Conservation (phyloP, 2,329 filamentous ascomycete genomes). For the Xylariaceae sp. region DNA sequence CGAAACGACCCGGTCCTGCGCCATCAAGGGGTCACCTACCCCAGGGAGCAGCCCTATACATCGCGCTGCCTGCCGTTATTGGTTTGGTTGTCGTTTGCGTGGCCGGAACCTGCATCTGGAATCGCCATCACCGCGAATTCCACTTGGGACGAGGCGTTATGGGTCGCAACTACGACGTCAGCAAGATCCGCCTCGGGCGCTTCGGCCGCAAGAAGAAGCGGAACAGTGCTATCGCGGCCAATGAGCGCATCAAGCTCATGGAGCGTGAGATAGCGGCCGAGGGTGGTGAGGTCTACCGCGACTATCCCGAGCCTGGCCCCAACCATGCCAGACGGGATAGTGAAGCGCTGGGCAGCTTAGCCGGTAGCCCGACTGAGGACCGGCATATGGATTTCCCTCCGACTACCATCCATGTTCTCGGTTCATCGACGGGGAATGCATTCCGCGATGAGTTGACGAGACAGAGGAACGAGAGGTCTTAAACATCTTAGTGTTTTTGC, state of each 20-base stretch:
- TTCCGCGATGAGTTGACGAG: constrained; percentile 48
- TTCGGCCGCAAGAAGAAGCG: constrained; percentile 23
- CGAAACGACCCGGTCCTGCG: constrained; percentile 32
- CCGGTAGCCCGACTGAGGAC: constrained; percentile 42
- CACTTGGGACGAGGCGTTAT: constrained; percentile 46
- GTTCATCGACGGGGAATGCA: constrained; percentile 32
- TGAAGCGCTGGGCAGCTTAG: constrained; percentile 46
- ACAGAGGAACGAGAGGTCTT: constrained; percentile 40
- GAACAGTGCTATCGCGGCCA: constrained; percentile 32
- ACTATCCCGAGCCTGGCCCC: constrained; percentile 32
- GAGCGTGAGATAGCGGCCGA: constrained; percentile 31
- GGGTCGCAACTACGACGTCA: constrained; percentile 43
- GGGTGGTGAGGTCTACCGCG: constrained; percentile 34
- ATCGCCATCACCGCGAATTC: constrained; percentile 46
- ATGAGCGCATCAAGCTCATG: constrained; percentile 43
- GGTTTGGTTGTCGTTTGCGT: constrained; percentile 44
- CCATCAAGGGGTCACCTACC: constrained; percentile 32
- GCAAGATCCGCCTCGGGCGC: constrained; percentile 33
- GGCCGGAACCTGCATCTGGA: constrained; percentile 53
- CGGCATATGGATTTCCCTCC: constrained; percentile 35
- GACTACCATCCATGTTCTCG: constrained; percentile 5
- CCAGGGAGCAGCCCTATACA: constrained; percentile 41
- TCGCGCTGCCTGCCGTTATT: constrained; percentile 49
- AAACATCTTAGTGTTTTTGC: constrained; percentile 1
- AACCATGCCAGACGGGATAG: constrained; percentile 37